Percentiles rank a stretch among this genome's conserved stretches.
phyloP scores from a whole-genome alignment of 2,329 filamentous ascomycete genomes.

The Scytalidium lignicola region DNA sequence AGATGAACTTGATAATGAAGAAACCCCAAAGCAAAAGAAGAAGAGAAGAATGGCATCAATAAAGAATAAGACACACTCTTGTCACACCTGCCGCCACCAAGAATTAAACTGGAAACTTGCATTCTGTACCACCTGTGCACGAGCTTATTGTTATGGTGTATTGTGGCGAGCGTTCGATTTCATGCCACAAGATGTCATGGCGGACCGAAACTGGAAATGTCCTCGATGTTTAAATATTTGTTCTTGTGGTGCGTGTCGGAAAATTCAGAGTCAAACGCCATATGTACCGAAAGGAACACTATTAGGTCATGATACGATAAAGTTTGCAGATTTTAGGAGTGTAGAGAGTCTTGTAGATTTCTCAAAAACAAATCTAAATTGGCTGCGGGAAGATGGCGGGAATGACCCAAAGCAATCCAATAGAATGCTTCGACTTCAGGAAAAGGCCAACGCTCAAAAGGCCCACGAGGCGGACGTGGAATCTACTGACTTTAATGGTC shows the following conservation, averaged over 20 bases:
- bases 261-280: constrained; percentile 61
- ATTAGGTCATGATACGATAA: constrained; percentile 85
- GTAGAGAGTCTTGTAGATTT: constrained; percentile 90
- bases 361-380: constrained; percentile 78
- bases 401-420: constrained; percentile 38
- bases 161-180: constrained; percentile 88
- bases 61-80: constrained; percentile 49
- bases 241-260: constrained; percentile 74
- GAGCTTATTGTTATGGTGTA: constrained; percentile 88
- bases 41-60: constrained; percentile 37
- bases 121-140: constrained; percentile 69
- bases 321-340: constrained; percentile 85
- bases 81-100: constrained; percentile 78
- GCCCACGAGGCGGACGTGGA: constrained; percentile 18
- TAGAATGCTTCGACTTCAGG: constrained; percentile 27
- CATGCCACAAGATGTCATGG: constrained; percentile 77
- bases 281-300: constrained; percentile 85
- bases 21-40: constrained; percentile 34
- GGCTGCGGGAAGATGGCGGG: constrained; percentile 61
- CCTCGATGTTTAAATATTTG: constrained; percentile 83
- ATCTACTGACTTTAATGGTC: constrained; percentile 5
- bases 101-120: constrained; percentile 84
- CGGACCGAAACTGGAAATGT: constrained; percentile 79
- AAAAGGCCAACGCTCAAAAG: constrained; percentile 28
- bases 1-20: constrained; percentile 56